Base-by-base conservation (phyloP, 2,329 filamentous ascomycete genomes). In the Aspergillus fijiensis region DNA sequence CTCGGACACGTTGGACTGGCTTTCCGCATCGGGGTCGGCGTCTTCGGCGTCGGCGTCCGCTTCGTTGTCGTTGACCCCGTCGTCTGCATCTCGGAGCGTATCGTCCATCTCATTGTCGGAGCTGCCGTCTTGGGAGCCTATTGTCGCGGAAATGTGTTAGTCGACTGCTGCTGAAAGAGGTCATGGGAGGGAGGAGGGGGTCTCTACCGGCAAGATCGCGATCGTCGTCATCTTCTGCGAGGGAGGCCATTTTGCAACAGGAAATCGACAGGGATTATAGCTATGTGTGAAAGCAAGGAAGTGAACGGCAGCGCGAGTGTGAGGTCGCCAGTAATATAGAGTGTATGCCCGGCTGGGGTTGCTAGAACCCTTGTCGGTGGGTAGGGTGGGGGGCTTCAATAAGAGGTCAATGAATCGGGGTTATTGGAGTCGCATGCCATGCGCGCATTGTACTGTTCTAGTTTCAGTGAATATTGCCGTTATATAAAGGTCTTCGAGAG, bases 101-200 rank as follows among this genome's bases (percentile, higher is more conserved):
- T 81, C 79, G 27, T 81, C 79, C 60, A 75, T 74, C 57, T 81
- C 79, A 54, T 81, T 81, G 60, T 82, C 79, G 29, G 79, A 81
- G 66, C 76, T 80, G 59, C 77, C 79, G 64, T 81, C 78, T 68
- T 77, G 79, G 49, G 79, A 81, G n/a, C 76, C 77, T 78, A 67
- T 25, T 29, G 4, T n/a, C 39, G 39, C 16, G 27, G 27, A 16
- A 45, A 58, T 31, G 35, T 23, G n/a, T 50, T 47, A 10, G 59
- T 53, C 35, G 19, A 57, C 67, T 53, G 65, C 55, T 55, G 25
- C 11, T 29, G 31, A 6, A 29, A 12, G n/a, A 29, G 21, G 33
- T 47, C 21, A 33, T 52, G 31, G 27, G 47, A 29, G 7, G 29
- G 16, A 31, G 48, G 16, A 23, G 52, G 25, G 47, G 35, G 25